Percentiles rank a stretch among this genome's conserved stretches.
phyloP scores from a whole-genome alignment of 2,329 filamentous ascomycete species.

The Aspergillus phoenicis region DNA sequence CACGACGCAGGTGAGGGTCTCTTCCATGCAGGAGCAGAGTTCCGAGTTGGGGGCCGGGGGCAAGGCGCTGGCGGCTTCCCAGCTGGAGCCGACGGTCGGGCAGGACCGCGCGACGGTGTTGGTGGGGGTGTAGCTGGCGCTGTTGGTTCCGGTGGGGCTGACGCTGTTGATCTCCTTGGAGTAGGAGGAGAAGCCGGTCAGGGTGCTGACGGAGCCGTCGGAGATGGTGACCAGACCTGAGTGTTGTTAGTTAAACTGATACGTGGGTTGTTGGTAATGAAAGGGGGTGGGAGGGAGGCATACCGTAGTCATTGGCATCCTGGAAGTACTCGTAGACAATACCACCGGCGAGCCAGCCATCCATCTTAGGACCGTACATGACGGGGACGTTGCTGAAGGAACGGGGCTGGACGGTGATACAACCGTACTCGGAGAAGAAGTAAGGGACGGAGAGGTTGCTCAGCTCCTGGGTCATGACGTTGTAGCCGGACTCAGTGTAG shows the following conservation, averaged over 20 bases:
- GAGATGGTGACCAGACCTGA: conserved; percentile 60
- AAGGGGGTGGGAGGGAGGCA: conserved; percentile 25
- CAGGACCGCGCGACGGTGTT: conserved; percentile 70
- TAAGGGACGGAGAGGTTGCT: conserved; percentile 82
- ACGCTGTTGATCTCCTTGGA: conserved; percentile 68
- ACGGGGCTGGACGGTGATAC: conserved; percentile 73
- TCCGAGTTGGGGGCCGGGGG: conserved; percentile 77
- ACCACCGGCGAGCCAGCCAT: conserved; percentile 81
- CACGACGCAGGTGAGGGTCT: conserved; percentile 69
- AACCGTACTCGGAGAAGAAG: conserved; percentile 98
- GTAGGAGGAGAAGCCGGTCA: conserved; percentile 73
- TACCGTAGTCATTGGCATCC: conserved; percentile 83
- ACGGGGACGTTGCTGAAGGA: conserved; percentile 80
- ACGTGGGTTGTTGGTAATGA: background rate
- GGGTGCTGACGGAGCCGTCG: conserved; percentile 62
- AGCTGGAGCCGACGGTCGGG: conserved; percentile 64
- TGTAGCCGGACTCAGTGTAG: conserved; percentile 75
- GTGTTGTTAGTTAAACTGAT: conserved; percentile 6
- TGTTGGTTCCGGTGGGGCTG: conserved; percentile 65
- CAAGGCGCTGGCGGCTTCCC: conserved; percentile 68
- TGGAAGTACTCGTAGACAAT: conserved; percentile 98
- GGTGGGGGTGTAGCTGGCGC: conserved; percentile 67
- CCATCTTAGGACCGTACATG: conserved; percentile 80
- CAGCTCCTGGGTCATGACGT: conserved; percentile 81
- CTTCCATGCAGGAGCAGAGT: conserved; percentile 83